Evolutionary conservation across 2,329 filamentous ascomycete species (phyloP).

Genomic region (Apiospora rasikravindrae): DNA sequence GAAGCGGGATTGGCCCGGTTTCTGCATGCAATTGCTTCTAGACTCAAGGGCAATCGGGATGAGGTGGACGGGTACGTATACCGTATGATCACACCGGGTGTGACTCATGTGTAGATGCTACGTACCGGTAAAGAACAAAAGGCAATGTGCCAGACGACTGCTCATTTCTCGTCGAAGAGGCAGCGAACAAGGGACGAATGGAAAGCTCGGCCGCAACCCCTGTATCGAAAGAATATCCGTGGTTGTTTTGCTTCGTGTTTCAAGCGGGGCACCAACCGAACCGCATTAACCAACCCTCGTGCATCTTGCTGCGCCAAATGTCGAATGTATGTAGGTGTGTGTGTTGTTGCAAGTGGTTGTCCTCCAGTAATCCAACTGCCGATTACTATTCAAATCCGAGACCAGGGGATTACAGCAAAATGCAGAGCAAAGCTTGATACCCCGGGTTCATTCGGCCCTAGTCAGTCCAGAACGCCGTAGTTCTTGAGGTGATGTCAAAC

Average conservation of each 20-base stretch:
- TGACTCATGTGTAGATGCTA: background rate
- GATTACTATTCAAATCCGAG: background rate
- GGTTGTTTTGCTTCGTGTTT: background rate
- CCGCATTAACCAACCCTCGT: background rate
- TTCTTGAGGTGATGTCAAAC: background rate
- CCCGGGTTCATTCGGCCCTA: background rate
- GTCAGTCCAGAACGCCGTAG: background rate
- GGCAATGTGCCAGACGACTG: background rate
- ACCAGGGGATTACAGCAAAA: background rate
- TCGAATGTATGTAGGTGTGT: background rate
- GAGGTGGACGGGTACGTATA: background rate
- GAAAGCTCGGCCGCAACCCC: background rate
- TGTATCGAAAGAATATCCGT: background rate
- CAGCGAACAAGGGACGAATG: too few relatives aligned
- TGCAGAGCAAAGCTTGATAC: background rate
- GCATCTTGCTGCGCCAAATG: background rate
- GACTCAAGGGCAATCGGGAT: background rate
- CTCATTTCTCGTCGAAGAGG: background rate
- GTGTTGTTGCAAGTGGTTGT: background rate
- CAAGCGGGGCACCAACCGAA: conserved; percentile 1
- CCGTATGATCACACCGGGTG: background rate
- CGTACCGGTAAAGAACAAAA: background rate
- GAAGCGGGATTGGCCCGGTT: background rate
- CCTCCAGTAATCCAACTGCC: background rate
- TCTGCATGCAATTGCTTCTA: background rate